Evolutionary conservation across 345 rosid species (phyloP), one percentile per base, ranked within the genome.

Genomic region (Acer saccharum): DNA sequence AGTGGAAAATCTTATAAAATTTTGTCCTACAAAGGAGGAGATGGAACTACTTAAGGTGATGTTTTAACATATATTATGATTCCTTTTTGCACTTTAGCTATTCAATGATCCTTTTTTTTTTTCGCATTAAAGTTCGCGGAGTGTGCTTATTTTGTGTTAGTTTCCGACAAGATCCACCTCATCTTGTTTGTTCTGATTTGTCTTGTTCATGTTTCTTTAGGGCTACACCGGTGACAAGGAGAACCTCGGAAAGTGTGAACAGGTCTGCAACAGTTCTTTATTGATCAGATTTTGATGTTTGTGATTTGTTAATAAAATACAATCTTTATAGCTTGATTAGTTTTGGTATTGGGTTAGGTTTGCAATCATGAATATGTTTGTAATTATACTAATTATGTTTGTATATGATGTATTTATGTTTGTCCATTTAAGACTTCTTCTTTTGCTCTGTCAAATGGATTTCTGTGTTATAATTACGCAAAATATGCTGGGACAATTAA

Each of bases 11-110:
- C 98, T 97, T 79, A 94, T 94, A 82, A 97, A 97, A 72, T 94
- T 94, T 83, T 97, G 98, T 76, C 99, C 98, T 39, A 94, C 98
- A 9, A 97, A 97, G 83, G 99, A 97, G 86, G 99, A 97, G 89
- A 94, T 94, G 98, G 99, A 96, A 82, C 90, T 83, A 82, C 93
- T 96, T 52, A 96, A 96, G 99, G 99, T 96, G 74, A 82, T 69
- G 57, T 54, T 80, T 74, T 85, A 50, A 65, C 78, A 66, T 83
- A 32, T 68, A 76, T 21, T 72, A 32, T 66, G 60, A 69, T 72
- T 81, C 55, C 46, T 10, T 70, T 76, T 64, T 46, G 44, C 58
- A 2, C 61, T 27, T 64, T 55, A 17, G 44, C 29, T 65, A 17
- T 76, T 68, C 43, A 48, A 8, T 48, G 17, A 17, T 70, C 48